Base-by-base conservation (phyloP, 192 early-diverging fungal genomes). In the Geosiphon pyriformis region DNA sequence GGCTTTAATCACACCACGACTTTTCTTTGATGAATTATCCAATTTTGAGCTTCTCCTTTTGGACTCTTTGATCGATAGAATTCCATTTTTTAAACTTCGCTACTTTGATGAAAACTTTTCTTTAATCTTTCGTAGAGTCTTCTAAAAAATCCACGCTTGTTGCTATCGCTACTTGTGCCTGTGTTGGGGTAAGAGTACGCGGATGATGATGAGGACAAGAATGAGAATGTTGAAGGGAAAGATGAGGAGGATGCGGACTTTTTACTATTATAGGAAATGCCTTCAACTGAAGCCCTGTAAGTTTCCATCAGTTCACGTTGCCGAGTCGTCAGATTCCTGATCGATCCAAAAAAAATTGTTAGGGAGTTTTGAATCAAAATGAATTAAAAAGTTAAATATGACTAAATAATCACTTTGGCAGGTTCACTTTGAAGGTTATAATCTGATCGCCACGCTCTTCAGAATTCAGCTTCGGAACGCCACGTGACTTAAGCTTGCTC, bases 381-480 rank as follows among this genome's bases (percentile, higher is more conserved):
- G 4, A 29, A 30, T 8, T 25, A 69, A 42, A 47, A 3, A 15
- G 22, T 29, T 25, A 20, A 30, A n/a, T 17, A 27, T 15, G 23
- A 35, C 42, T 50, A 26, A 65, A 58, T 72, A 60, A 57, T 62
- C 74, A 74, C 71, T 72, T 84, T 32, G 96, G 96, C 52, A 99
- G 67, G 50, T 81, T 76, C 22, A 99, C 87, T 65, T 92, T 88
- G 17, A 99, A 72, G 4, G 82, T 89, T 17, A 99, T 87, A 61
- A 88, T 92, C 76, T 99, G 93, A 76, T 99, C 95, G 34, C 96
- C 96, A 18, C 87, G 80, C 10, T 74, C 79, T 23, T 50, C 54
- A 4, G 76, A 72, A 46, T 85, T 77, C 48, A 92, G 46, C 33
- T 80, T 76, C 35, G 78, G 76, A 20, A 92, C 83, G 46, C 96